Conservation (phyloP, 495 filamentous ascomycete genomes). For the Neurospora africana region DNA sequence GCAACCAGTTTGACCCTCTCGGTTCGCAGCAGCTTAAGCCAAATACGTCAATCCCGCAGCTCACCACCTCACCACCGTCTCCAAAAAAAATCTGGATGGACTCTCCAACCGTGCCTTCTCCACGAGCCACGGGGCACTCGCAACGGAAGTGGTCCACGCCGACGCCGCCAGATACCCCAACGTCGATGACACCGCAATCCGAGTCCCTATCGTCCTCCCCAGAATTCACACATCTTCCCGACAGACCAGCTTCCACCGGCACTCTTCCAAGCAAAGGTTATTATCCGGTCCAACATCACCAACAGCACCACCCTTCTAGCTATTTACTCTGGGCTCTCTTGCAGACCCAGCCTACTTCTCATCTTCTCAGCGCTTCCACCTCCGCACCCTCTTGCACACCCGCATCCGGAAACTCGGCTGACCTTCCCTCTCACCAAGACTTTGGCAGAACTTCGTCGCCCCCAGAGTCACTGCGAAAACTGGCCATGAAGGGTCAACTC, state of each 20-base stretch:
- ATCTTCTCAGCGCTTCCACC: background rate
- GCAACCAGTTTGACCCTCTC: background rate
- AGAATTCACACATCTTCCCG: background rate
- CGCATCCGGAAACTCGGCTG: constrained; percentile 14
- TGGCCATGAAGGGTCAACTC: constrained; percentile 39
- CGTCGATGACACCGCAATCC: background rate
- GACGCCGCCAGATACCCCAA: background rate
- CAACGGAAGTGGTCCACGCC: background rate
- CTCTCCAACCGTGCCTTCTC: background rate
- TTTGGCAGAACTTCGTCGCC: constrained; percentile 14
- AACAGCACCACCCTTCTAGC: background rate
- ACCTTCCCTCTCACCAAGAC: constrained; percentile 14
- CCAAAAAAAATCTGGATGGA: background rate
- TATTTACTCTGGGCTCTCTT: constrained; percentile 1
- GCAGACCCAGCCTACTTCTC: background rate
- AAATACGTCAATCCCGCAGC: background rate
- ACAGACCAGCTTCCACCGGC: background rate
- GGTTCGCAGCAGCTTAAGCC: background rate
- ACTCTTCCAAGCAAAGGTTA: constrained; percentile 11
- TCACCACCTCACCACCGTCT: background rate
- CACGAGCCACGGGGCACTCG: background rate
- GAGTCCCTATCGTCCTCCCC: background rate
- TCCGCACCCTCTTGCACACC: background rate
- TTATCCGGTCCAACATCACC: background rate
- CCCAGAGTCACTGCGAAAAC: constrained; percentile 34